Percentiles rank a stretch among this genome's conserved stretches.
Evolutionary conservation across 176 grass and related monocot genomes (phyloP).

Genomic region (Saccharum officinarum): DNA sequence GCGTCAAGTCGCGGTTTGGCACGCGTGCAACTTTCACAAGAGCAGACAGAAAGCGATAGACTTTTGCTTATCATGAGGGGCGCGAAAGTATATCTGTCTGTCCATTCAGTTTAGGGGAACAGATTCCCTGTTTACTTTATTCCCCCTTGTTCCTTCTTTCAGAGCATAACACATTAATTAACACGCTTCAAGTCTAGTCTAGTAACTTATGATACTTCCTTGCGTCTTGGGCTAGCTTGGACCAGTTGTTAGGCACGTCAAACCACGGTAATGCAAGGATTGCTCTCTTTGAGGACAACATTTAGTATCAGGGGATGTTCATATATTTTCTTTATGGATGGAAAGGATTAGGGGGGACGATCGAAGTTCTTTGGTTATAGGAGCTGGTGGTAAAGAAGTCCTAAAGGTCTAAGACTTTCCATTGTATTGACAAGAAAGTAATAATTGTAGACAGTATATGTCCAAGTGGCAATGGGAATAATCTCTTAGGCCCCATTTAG

Average conservation of each 20-base stretch:
- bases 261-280: not conserved
- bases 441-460: not conserved
- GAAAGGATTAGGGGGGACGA: too few species aligned
- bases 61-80: not conserved
- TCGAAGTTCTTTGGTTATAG: too few species aligned
- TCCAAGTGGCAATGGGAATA: not conserved
- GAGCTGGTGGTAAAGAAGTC: not conserved
- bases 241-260: not conserved
- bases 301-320: not conserved
- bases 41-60: not conserved
- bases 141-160: not conserved
- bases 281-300: not conserved
- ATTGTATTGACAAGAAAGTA: not conserved
- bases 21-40: conserved; percentile 12
- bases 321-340: too few species aligned
- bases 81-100: conserved; percentile 6
- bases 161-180: not conserved
- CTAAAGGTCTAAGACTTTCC: conserved; percentile 21
- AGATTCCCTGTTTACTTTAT: conserved; percentile 19
- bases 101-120: not conserved
- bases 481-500: not conserved
- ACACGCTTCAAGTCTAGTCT: not conserved
- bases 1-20: conserved; percentile 27
- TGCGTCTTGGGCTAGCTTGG: not conserved
- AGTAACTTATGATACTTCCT: not conserved